Evolutionary conservation across 2,329 filamentous ascomycete species (phyloP), one percentile per base, ranked within the genome.

Genomic region (Neofusicoccum cordaticola): DNA sequence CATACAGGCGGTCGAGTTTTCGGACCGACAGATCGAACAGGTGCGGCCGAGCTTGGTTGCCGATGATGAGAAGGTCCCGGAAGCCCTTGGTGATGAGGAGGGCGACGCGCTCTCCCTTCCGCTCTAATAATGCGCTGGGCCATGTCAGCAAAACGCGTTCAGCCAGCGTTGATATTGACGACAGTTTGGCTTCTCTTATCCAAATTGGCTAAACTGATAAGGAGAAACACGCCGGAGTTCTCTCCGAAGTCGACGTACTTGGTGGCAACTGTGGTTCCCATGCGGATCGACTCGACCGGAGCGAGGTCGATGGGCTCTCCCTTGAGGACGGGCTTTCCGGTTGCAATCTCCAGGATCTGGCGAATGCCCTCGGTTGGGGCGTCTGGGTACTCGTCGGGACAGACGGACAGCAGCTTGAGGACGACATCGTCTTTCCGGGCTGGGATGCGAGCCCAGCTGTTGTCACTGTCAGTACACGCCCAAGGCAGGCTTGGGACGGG

Each of bases 371-470:
- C 74, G 35, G 69, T 71, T 5, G 74, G 74, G 8, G 74, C 74
- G 68, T 75, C 72, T 12, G 64, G 58, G 53, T 75, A 75, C 50
- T 75, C 73, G 3, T 64, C 56, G 2, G 72, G 74, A 62, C 73
- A 71, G 64, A 70, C 67, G 4, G 68, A 71, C n/a, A 76, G 65
- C 2, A 75, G 67, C 53, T 75, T 75, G 44, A 75, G 64, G 9
- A 75, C 63, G 15, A 75, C 84, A 74, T 95, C 90, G 74, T 93
- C 86, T 71, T 85, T 81, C 78, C 96, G 79, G 96, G 93, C 50
- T 92, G 96, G 76, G 96, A 97, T 37, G 93, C 66, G 93, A 92
- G 69, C 93, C 93, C 67, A 93, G 88, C 79, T 88, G 75, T 70
- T 70, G 42, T 27, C 9, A 27, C 35, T 47, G 39, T 56, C 19